phyloP scores from a whole-genome alignment of 495 filamentous ascomycete species.

The Saxophila tyrrhenica region DNA sequence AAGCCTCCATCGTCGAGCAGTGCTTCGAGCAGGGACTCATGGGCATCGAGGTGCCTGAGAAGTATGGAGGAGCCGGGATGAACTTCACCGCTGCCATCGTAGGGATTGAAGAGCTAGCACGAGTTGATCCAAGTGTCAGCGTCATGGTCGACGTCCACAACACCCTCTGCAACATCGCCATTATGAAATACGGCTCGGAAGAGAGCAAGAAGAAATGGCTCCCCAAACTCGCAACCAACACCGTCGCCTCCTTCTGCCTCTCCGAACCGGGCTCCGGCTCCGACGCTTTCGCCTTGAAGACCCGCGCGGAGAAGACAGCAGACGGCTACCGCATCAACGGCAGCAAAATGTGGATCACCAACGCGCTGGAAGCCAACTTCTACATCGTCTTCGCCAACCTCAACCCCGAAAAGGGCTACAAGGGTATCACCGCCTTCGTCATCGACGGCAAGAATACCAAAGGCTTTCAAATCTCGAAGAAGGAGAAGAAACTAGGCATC shows the following conservation, averaged over 20 bases:
- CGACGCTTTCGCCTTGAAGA: constrained; percentile 91
- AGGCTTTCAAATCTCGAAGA: constrained; percentile 94
- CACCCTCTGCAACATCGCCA: constrained; percentile 88
- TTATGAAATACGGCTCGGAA: constrained; percentile 72
- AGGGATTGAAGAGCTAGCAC: constrained; percentile 91
- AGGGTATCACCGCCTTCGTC: constrained; percentile 92
- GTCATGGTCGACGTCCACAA: constrained; percentile 95
- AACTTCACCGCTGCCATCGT: constrained; percentile 96
- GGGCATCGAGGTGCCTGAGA: constrained; percentile 95
- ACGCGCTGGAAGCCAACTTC: constrained; percentile 81
- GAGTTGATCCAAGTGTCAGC: constrained; percentile 87
- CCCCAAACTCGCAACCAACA: constrained; percentile 75
- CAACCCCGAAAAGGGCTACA: constrained; percentile 77
- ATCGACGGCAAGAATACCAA: constrained; percentile 70
- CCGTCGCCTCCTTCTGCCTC: constrained; percentile 91
- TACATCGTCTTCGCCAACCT: constrained; percentile 98
- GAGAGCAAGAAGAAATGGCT: constrained; percentile 73
- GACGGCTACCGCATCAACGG: constrained; percentile 79
- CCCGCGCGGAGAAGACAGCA: constrained; percentile 65
- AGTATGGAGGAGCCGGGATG: constrained; percentile 94
- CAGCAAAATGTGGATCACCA: constrained; percentile 99
- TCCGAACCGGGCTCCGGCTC: constrained; percentile 89
- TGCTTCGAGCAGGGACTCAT: constrained; percentile 96
- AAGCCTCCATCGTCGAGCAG: constrained; percentile 73
- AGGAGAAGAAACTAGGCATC: constrained; percentile 99